Percentiles rank a stretch among this genome's conserved stretches.
Conservation (phyloP, 2,329 filamentous ascomycete genomes). For the Phyllosticta citrichinensis region DNA sequence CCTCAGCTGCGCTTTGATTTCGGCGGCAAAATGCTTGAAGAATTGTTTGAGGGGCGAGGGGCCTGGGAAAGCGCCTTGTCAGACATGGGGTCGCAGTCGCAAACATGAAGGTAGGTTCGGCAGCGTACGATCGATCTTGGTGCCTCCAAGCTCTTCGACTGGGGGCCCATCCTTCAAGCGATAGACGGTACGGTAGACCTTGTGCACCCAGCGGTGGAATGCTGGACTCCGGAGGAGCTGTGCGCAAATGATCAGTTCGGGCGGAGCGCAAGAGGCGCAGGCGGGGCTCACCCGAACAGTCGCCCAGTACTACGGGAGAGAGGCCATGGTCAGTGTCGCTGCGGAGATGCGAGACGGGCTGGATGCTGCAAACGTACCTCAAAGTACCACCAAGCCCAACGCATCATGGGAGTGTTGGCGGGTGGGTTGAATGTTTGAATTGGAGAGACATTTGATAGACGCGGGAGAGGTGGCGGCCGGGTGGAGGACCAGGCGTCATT, state of each 20-base stretch:
- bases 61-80: constrained; percentile 10
- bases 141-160: constrained; percentile 39
- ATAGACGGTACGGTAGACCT: constrained; percentile 39
- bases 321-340: not conserved
- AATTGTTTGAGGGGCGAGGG: constrained; percentile 40
- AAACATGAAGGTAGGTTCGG: constrained; percentile 15
- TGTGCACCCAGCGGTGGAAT: constrained; percentile 45
- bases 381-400: not conserved
- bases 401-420: not conserved
- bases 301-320: not conserved
- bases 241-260: constrained; percentile 14
- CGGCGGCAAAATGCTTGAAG: constrained; percentile 43
- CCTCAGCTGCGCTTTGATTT: constrained; percentile 39
- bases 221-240: constrained; percentile 44
- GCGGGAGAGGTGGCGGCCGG: not conserved
- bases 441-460: not conserved
- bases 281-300: constrained; percentile 9
- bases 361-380: not conserved
- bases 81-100: constrained; percentile 7
- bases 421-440: not conserved
- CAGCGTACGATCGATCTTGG: constrained; percentile 31
- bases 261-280: constrained; percentile 11
- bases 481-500: not conserved
- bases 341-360: not conserved
- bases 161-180: constrained; percentile 38